Evolutionary conservation across 805 yeast species (phyloP).

Genomic region (Zygosaccharomyces gambellarensis): DNA sequence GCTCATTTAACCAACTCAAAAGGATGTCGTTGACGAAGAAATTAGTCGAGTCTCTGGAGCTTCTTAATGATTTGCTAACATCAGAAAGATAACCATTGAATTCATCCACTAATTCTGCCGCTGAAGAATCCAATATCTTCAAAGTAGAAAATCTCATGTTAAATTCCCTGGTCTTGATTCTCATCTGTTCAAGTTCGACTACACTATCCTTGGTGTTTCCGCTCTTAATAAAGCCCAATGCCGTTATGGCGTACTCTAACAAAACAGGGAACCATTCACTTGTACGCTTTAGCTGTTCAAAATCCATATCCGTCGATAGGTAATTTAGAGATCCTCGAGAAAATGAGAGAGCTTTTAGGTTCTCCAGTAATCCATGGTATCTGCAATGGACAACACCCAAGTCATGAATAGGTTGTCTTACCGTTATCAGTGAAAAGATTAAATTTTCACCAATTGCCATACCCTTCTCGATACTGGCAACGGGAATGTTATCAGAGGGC

Average conservation of each 20-base stretch:
- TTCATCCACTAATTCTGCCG: slow-evolving; percentile 14
- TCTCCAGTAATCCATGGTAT: slow-evolving; percentile 18
- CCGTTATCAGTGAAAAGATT: slow-evolving; percentile 50
- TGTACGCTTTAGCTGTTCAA: slow-evolving; percentile 13
- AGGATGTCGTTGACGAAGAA: slow-evolving; percentile 48
- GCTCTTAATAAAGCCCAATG: slow-evolving; percentile 9
- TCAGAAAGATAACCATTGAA: slow-evolving; percentile 28
- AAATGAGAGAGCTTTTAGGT: slow-evolving; percentile 22
- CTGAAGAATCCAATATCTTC: slow-evolving; percentile 17
- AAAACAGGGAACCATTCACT: slow-evolving; percentile 35
- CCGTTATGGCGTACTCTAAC: slow-evolving; percentile 31
- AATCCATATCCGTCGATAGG: slow-evolving; percentile 8
- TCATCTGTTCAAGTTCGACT: slow-evolving; percentile 4
- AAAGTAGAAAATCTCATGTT: slow-evolving; percentile 8
- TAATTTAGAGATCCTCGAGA: slow-evolving; percentile 21
- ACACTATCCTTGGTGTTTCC: slow-evolving; percentile 3
- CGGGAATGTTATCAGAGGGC: slow-evolving; percentile 69
- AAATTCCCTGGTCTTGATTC: slow-evolving; percentile 14
- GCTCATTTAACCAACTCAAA: slow-evolving; percentile 41
- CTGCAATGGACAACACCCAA: slow-evolving; percentile 20
- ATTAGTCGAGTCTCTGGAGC: slow-evolving; percentile 38
- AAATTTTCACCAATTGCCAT: slow-evolving; percentile 72
- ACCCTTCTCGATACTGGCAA: slow-evolving; percentile 65
- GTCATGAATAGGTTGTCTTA: slow-evolving; percentile 44
- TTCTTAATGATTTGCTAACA: slow-evolving; percentile 28